A percentile compares a stretch with the other conserved stretches of the same genome.
Evolutionary conservation across 371 early-diverging fungal species (phyloP).

Genomic region (Haplosporangium sp.): DNA sequence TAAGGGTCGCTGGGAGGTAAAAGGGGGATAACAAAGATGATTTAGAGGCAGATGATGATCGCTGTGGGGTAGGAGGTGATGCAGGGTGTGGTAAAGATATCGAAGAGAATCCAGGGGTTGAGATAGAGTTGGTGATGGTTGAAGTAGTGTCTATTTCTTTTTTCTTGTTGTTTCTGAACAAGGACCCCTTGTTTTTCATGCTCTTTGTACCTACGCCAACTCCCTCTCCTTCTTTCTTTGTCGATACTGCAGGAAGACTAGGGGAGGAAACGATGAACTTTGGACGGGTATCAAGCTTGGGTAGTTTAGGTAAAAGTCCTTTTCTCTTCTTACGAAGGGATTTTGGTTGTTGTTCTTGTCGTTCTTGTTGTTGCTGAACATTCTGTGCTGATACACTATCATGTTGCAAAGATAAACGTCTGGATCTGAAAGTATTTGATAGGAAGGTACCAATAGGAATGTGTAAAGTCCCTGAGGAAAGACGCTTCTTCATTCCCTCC

Average conservation of each 20-base stretch:
- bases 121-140: not conserved
- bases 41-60: not conserved
- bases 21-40: conserved; percentile 19
- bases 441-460: conserved; percentile 40
- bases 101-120: not conserved
- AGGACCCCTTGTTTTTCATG: not conserved
- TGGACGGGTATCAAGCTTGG: conserved; percentile 41
- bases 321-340: conserved; percentile 21
- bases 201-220: not conserved
- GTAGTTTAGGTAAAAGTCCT: conserved; percentile 31
- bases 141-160: not conserved
- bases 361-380: not conserved
- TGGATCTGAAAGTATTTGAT: conserved; percentile 31
- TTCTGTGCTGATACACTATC: not conserved
- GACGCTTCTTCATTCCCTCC: conserved; percentile 28
- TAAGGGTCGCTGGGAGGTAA: conserved; percentile 18
- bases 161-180: not conserved
- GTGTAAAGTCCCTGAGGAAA: conserved; percentile 30
- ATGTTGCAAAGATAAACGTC: not conserved
- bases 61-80: not conserved
- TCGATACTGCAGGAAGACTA: not conserved
- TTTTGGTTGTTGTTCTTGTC: not conserved
- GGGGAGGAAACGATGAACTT: conserved; percentile 13
- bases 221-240: not conserved
- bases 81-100: not conserved